Evolutionary conservation across 495 filamentous ascomycete species (phyloP).

Genomic region (Annulohypoxylon stygium): DNA sequence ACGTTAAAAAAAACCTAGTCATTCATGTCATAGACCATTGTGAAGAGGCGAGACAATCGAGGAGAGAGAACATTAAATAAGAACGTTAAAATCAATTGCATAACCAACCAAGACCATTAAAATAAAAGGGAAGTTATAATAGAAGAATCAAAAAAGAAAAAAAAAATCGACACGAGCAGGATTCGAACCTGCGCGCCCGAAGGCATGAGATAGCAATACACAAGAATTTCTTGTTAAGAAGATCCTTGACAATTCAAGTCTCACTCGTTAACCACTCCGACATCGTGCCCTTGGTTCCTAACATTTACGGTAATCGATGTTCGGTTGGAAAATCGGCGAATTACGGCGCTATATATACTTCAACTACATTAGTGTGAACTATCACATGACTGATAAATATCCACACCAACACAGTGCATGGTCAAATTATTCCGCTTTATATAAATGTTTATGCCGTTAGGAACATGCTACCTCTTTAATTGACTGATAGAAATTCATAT

Average conservation of each 20-base stretch:
- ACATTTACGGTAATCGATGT: neutral
- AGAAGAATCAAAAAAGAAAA: constrained; percentile 1
- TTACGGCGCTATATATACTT: neutral
- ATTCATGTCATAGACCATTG: too few relatives aligned
- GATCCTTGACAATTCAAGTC: constrained; percentile 59
- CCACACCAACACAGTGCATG: neutral
- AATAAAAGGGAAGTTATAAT: neutral
- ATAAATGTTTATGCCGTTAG: too few relatives aligned
- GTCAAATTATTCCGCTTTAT: too few relatives aligned
- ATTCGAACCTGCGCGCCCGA: constrained; percentile 65
- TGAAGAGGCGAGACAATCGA: too few relatives aligned
- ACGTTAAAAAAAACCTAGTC: too few relatives aligned
- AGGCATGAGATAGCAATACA: constrained; percentile 62
- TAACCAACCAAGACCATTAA: too few relatives aligned
- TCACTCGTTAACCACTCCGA: constrained; percentile 68
- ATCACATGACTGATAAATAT: constrained; percentile 1
- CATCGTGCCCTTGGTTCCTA: constrained; percentile 49
- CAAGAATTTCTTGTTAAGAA: neutral
- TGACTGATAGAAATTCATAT: too few relatives aligned
- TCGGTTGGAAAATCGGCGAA: neutral
- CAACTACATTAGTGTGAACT: neutral
- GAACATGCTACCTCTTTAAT: too few relatives aligned
- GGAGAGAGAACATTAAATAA: too few relatives aligned
- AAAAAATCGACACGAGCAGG: constrained; percentile 42
- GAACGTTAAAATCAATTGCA: too few relatives aligned